Evolutionary conservation across 208 protist species (phyloP), one percentile per base, ranked within the genome.

Genomic region (Acanthamoeba culbertsoni): DNA sequence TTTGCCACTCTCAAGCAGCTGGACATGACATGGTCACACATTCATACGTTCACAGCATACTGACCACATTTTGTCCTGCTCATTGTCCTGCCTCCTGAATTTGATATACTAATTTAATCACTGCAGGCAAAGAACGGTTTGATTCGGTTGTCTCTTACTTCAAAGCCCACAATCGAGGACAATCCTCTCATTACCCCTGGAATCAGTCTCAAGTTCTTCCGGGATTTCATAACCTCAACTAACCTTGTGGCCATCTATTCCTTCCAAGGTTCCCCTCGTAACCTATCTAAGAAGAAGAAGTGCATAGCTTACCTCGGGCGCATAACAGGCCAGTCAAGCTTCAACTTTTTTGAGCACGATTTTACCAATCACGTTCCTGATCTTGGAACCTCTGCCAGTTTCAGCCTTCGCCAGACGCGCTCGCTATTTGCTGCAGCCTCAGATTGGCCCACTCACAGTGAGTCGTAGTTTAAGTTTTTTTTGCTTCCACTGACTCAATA

Each of bases 321-420:
- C n/a, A n/a, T n/a, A 0, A n/a, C 20, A 82, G 79, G 79, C 26
- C 79, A 89, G 79, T 37, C 14, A 23, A 63, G 79, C 43, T 28
- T 35, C 79, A 89, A 89, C 79, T 89, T 89, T 46, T 89, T 89
- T 31, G 53, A 89, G 28, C 79, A 89, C 79, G 79, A 89, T 35
- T 28, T 89, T 31, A 89, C 79, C 79, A 89, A 62, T 46, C 79
- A 89, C 79, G 40, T 62, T 2, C 79, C 79, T 23, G 79, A 89
- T 2, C 79, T 89, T 20, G 79, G 79, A 1, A 28, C 20, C 31
- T 31, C 53, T 14, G 79, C 79, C 23, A 26, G 28, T 46, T 62
- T 62, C 46, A 12, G 14, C 45, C 18, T 45, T 12, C 37, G 16
- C 20, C 16, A 45, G 12, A 7, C 45, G 1, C 71, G 71, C 4